Conservation (phyloP, 2,329 filamentous ascomycete species). For the Gyromitra esculenta region DNA sequence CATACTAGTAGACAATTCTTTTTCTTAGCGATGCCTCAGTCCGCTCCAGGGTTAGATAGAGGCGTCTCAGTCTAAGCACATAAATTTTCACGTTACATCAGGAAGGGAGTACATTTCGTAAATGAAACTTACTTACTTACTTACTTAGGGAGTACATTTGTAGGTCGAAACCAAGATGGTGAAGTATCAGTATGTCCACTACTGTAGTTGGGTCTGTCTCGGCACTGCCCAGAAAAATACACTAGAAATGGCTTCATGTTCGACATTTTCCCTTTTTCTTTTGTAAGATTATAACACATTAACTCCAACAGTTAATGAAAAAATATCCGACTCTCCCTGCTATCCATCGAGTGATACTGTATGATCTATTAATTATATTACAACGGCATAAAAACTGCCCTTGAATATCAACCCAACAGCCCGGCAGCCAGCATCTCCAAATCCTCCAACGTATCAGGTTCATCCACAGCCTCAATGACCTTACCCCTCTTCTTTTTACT, state of each 20-base stretch:
- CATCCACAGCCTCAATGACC: constrained; percentile 68
- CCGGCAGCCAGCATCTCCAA: constrained; percentile 81
- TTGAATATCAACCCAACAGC: constrained; percentile 65
- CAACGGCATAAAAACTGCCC: constrained; percentile 9
- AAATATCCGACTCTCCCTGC: neutral
- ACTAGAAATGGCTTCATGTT: neutral
- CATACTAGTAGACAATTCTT: too few species aligned
- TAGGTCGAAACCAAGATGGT: neutral
- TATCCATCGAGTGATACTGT: constrained; percentile 5
- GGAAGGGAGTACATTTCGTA: too few species aligned
- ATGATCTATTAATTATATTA: constrained; percentile 30
- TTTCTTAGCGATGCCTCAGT: too few species aligned
- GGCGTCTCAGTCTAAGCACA: too few species aligned
- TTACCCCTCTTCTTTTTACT: constrained; percentile 62
- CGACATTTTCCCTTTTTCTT: neutral
- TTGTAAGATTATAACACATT: neutral
- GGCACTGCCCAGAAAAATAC: neutral
- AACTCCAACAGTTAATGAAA: neutral
- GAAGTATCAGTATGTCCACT: neutral
- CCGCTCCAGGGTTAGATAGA: too few species aligned
- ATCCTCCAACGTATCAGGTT: constrained; percentile 77
- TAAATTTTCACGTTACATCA: too few species aligned
- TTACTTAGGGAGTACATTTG: too few species aligned
- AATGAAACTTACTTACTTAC: too few species aligned
- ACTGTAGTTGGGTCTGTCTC: neutral